Percentiles rank a stretch among this genome's conserved stretches.
Evolutionary conservation across 192 early-diverging fungal species (phyloP).

Genomic region (Coemansia sp.): DNA sequence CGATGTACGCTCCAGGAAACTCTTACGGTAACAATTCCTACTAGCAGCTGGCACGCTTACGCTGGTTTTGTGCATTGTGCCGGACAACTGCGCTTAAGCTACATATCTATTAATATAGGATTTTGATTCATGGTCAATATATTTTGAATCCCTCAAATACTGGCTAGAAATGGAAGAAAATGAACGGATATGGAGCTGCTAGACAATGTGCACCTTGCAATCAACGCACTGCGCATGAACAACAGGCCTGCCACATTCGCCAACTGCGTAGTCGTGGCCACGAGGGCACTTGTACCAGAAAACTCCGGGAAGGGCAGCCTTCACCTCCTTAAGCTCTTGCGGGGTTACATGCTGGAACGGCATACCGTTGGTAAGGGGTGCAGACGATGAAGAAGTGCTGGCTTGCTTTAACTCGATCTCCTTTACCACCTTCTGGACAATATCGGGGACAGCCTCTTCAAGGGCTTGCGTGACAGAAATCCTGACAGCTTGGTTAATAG

Average conservation of each 20-base stretch:
- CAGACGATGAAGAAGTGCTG: not conserved
- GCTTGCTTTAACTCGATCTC: not conserved
- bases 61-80: not conserved
- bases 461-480: not conserved
- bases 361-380: not conserved
- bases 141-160: not conserved
- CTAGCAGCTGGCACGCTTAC: not conserved
- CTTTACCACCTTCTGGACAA: not conserved
- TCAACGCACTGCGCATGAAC: conserved; percentile 17
- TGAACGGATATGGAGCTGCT: not conserved
- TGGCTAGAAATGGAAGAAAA: too few species aligned
- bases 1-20: conserved; percentile 40
- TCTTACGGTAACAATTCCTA: conserved; percentile 19
- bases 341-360: conserved; percentile 19
- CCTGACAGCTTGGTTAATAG: conserved; percentile 3
- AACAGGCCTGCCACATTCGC: conserved; percentile 27
- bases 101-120: not conserved
- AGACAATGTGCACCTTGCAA: conserved; percentile 14
- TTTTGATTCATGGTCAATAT: not conserved
- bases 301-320: conserved; percentile 19
- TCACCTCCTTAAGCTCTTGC: conserved; percentile 18
- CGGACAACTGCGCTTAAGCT: not conserved
- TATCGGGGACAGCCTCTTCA: not conserved
- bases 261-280: conserved; percentile 32
- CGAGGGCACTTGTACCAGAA: conserved; percentile 17